Evolutionary conservation across 31 red algal genomes (phyloP), one percentile per base, ranked within the genome.

Genomic region (Odonthalia washingtoniensis): DNA sequence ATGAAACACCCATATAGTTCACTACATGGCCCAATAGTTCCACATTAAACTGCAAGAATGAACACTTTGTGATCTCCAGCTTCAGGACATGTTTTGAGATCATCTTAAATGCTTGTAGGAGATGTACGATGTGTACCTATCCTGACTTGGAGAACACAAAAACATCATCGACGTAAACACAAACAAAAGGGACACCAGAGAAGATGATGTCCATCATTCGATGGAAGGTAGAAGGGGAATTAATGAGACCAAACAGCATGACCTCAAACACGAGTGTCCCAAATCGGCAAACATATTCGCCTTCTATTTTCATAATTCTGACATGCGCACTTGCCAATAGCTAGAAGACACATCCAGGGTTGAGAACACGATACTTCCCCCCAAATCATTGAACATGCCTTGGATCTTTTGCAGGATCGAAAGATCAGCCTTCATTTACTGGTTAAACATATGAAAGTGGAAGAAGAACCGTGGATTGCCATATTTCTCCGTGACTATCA

Each of bases 1-100:
- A 62, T 31, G 69, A 65, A 9, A 84, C 42, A 28, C 81, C 40
- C 3, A 26, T 28, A 31, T 72, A 36, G 40, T 70, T 34, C 18
- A 84, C 63, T 30, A 84, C 46, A 35, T 84, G 38, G 3, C 81
- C 65, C 39, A 84, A 41, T 21, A 84, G 36, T 17, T 69, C 34
- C n/a, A 84, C 63, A 32, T 72, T 42, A 24, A n/a, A 9, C 65
- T 70, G 62, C 2, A 41, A 26, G 1, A 84, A 84, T 35, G 31
- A 0, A 44, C 81, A 84, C 0, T 84, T 84, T 24, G 38, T 84
- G n/a, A 52, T 0, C 30, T 84, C 53, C 4, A 72, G 18, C 28
- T 84, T 84, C 65, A 84, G 65, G 24, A 34, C 63, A 21, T 34
- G 36, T 27, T 18, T 5, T 27, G 65, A 31, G 21, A 84, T 72